Percentiles rank a stretch among this genome's conserved stretches.
Evolutionary conservation across 345 rosid species (phyloP).

Genomic region (Brassica cretica): DNA sequence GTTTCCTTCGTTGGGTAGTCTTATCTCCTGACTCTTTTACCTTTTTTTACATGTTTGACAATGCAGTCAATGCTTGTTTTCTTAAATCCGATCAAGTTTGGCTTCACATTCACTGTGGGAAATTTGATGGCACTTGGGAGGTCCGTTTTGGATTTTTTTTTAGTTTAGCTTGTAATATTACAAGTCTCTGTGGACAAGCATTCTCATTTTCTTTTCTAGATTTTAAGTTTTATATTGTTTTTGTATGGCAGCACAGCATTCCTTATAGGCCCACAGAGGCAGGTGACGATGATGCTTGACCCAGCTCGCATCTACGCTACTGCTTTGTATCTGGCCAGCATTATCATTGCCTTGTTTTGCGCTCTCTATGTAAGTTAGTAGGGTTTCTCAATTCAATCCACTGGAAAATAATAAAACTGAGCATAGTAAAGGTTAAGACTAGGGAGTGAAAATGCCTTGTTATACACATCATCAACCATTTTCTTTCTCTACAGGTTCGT

Average conservation of each 20-base stretch:
- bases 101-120: conserved; percentile 87
- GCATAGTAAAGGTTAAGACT: neutral
- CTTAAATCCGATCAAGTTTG: conserved; percentile 89
- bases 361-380: conserved; percentile 90
- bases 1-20: neutral
- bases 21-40: neutral
- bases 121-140: conserved; percentile 95
- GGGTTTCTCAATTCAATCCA: conserved; percentile 1
- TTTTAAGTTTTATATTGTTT: conserved; percentile 44
- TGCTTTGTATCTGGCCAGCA: conserved; percentile 84
- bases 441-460: conserved; percentile 4
- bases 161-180: neutral
- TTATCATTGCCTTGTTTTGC: conserved; percentile 85
- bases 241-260: conserved; percentile 86
- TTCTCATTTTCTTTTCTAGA: conserved; percentile 14
- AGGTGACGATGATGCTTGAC: conserved; percentile 95
- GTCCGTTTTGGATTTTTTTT: conserved; percentile 48
- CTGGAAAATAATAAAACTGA: neutral
- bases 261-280: conserved; percentile 94
- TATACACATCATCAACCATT: neutral
- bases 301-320: conserved; percentile 95
- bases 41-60: neutral
- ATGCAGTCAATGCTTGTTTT: conserved; percentile 94
- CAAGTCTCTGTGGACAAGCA: neutral
- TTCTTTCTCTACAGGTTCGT: conserved; percentile 60